Conservation (phyloP, 139 green algal genomes). For the Ostreobium quekettii region DNA sequence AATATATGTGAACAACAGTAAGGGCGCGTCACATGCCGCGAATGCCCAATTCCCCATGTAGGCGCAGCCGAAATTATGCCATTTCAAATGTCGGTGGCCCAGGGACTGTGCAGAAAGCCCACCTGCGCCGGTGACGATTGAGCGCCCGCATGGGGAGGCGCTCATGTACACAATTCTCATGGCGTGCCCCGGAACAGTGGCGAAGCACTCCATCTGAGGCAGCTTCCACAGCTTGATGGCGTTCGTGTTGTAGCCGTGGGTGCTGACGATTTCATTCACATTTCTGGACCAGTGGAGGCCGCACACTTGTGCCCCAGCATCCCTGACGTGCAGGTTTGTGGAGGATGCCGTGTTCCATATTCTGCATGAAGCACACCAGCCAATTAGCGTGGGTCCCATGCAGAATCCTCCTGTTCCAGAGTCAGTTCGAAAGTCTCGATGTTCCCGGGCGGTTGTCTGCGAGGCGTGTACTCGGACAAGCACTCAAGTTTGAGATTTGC, state of each 20-base stretch:
- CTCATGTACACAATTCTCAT: conserved; percentile 81
- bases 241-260: conserved; percentile 87
- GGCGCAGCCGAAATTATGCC: too few relatives aligned
- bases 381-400: too few relatives aligned
- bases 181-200: conserved; percentile 83
- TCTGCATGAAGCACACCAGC: not conserved
- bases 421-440: too few relatives aligned
- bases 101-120: too few relatives aligned
- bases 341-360: conserved; percentile 80
- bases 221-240: conserved; percentile 72
- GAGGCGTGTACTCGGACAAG: too few relatives aligned
- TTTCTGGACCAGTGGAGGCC: conserved; percentile 86
- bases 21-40: too few relatives aligned
- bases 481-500: too few relatives aligned
- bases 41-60: too few relatives aligned
- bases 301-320: conserved; percentile 68
- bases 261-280: conserved; percentile 85
- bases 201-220: conserved; percentile 61
- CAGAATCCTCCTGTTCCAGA: too few relatives aligned
- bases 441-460: too few relatives aligned
- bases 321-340: conserved; percentile 46
- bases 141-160: conserved; percentile 77
- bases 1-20: too few relatives aligned
- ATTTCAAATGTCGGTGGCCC: too few relatives aligned
- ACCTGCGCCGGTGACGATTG: conserved; percentile 73